phyloP scores from a whole-genome alignment of 371 early-diverging fungal species.

The Lichtheimia ornata region DNA sequence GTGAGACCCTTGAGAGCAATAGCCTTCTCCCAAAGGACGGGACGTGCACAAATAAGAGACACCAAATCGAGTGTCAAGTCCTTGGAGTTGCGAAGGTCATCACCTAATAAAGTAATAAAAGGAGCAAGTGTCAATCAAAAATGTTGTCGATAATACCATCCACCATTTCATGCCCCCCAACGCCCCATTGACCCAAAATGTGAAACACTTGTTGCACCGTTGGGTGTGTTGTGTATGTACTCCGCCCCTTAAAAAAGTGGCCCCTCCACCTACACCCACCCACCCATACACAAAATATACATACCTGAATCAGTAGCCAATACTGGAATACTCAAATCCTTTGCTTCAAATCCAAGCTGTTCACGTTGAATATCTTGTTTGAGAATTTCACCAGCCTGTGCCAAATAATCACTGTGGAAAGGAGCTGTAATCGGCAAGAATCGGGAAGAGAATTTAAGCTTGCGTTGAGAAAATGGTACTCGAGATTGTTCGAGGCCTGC shows the following conservation, averaged over 20 bases:
- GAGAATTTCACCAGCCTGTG: slow-evolving; percentile 61
- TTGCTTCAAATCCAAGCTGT: slow-evolving; percentile 58
- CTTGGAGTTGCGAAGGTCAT: slow-evolving; percentile 60
- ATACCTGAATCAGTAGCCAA: slow-evolving; percentile 78
- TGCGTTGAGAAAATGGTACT: slow-evolving; percentile 84
- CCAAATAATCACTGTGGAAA: slow-evolving; percentile 84
- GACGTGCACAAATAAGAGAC: slow-evolving; percentile 77
- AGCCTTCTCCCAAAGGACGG: slow-evolving; percentile 90
- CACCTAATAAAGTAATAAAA: slow-evolving; percentile 43
- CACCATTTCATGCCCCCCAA: slow-evolving; percentile 30
- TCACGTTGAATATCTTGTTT: slow-evolving; percentile 65
- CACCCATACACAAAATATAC: slow-evolving; percentile 4
- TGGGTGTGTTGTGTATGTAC: background rate
- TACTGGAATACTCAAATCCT: slow-evolving; percentile 71
- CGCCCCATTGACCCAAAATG: slow-evolving; percentile 34
- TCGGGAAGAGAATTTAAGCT: slow-evolving; percentile 82
- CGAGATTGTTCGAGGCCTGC: slow-evolving; percentile 84
- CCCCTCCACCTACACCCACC: no score
- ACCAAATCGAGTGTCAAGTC: slow-evolving; percentile 73
- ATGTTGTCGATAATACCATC: background rate
- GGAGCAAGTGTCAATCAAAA: background rate
- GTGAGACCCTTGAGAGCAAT: slow-evolving; percentile 72
- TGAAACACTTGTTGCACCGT: slow-evolving; percentile 4
- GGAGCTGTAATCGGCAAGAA: slow-evolving; percentile 92
- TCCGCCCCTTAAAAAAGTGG: slow-evolving; percentile 10